phyloP scores from a whole-genome alignment of 768 basidiomycete species.

The Piloderma croceum region DNA sequence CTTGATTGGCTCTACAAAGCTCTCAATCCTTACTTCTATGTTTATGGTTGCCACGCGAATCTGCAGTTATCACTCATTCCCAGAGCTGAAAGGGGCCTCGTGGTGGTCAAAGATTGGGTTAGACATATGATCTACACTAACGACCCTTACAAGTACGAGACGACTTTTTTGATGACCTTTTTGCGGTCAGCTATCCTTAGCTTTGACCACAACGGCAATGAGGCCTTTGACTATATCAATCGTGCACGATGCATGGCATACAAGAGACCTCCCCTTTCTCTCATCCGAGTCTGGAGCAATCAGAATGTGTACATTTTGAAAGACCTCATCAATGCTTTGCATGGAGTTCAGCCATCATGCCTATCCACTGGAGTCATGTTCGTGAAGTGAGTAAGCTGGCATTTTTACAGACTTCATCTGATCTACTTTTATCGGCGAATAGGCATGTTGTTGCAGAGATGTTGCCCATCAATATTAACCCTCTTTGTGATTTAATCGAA shows the following conservation, averaged over 20 bases:
- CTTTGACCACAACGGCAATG: conserved; percentile 32
- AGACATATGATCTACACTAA: conserved; percentile 33
- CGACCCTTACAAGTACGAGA: conserved; percentile 11
- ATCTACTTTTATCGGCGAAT: too few relatives aligned
- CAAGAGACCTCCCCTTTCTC: conserved; percentile 17
- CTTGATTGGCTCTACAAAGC: conserved; percentile 43
- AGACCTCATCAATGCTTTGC: too few relatives aligned
- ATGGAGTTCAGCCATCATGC: too few relatives aligned
- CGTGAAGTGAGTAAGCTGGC: too few relatives aligned
- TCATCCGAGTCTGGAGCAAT: too few relatives aligned
- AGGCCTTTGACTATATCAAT: conserved; percentile 30
- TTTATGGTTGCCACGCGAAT: conserved; percentile 38
- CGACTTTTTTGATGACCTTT: conserved; percentile 36
- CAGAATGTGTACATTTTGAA: too few relatives aligned
- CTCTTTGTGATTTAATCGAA: conserved; percentile 51
- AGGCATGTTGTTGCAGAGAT: conserved; percentile 40
- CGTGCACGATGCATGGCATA: conserved; percentile 18
- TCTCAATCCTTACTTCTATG: conserved; percentile 40
- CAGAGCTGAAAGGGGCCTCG: conserved; percentile 30
- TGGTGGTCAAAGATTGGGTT: conserved; percentile 42
- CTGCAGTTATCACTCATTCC: conserved; percentile 34
- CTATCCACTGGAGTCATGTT: too few relatives aligned
- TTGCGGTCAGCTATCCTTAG: conserved; percentile 33
- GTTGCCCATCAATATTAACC: conserved; percentile 38
- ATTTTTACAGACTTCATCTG: too few relatives aligned